These are phyloP conservation scores for Sphenostylis stenocarpa DNA, from an alignment of 306 rosid species.

Conservation along the genomic window DNA sequence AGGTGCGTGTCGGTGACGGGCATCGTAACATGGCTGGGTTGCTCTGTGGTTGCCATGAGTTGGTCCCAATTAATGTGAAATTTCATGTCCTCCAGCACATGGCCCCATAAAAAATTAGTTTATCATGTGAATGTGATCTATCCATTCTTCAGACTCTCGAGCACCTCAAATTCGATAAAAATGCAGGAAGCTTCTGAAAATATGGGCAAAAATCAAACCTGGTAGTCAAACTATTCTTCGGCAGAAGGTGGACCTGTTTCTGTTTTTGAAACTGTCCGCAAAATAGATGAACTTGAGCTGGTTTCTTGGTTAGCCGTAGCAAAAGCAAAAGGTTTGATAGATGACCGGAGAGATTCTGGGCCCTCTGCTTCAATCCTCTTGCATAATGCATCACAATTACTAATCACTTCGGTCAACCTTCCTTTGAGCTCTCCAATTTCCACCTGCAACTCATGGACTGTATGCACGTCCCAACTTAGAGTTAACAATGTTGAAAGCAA, in stretches of 20 bases:
- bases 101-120: constrained; percentile 27
- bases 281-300: constrained; percentile 33
- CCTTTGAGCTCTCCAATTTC: constrained; percentile 94
- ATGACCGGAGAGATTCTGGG: constrained; percentile 71
- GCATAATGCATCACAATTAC: constrained; percentile 87
- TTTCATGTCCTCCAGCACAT: constrained; percentile 23
- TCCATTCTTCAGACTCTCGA: constrained; percentile 22
- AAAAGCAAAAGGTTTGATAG: constrained; percentile 60
- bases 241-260: constrained; percentile 39
- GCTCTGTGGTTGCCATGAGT: constrained; percentile 16
- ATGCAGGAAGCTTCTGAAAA: constrained; percentile 33
- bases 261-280: constrained; percentile 31
- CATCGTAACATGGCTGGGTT: constrained; percentile 1
- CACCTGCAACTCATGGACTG: constrained; percentile 86
- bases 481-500: constrained; percentile 28
- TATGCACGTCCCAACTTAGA: constrained; percentile 21
- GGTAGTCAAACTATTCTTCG: constrained; percentile 51
- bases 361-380: constrained; percentile 69
- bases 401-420: constrained; percentile 87
- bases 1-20: constrained; percentile 39
- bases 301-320: constrained; percentile 27
- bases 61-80: constrained; percentile 23
- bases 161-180: constrained; percentile 35
- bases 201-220: constrained; percentile 36
- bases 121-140: constrained; percentile 28